Evolutionary conservation across 495 filamentous ascomycete species (phyloP).

Genomic region (Cercophora scortea): DNA sequence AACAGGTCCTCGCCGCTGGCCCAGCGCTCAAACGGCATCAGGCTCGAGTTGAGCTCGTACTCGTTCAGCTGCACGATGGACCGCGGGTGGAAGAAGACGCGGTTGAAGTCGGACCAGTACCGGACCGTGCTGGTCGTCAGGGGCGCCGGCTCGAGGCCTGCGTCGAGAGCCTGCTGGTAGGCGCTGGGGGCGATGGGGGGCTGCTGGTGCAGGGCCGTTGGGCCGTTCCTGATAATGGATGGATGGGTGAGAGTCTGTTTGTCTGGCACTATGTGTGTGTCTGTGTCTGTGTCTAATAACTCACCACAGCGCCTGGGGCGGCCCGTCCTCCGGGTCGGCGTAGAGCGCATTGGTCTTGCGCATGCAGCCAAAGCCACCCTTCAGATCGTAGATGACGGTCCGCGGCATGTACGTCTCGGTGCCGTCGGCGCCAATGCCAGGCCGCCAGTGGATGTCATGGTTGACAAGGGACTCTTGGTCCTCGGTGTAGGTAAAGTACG

Average conservation of each 20-base stretch:
- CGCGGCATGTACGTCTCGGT: slow-evolving; percentile 88
- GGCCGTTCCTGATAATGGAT: slow-evolving; percentile 51
- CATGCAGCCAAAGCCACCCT: slow-evolving; percentile 82
- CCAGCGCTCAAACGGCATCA: slow-evolving; percentile 82
- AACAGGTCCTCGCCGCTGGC: slow-evolving; percentile 78
- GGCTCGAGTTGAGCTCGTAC: slow-evolving; percentile 66
- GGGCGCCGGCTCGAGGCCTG: slow-evolving; percentile 51
- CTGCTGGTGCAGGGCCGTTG: slow-evolving; percentile 58
- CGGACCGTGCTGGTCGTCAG: slow-evolving; percentile 65
- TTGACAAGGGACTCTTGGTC: slow-evolving; percentile 64
- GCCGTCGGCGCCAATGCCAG: slow-evolving; percentile 74
- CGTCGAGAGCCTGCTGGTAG: slow-evolving; percentile 73
- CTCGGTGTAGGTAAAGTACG: slow-evolving; percentile 86
- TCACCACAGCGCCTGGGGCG: slow-evolving; percentile 53
- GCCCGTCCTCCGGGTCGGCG: slow-evolving; percentile 45
- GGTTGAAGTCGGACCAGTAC: slow-evolving; percentile 94
- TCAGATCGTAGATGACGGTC: slow-evolving; percentile 90
- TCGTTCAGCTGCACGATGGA: slow-evolving; percentile 86
- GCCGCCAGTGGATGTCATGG: slow-evolving; percentile 87
- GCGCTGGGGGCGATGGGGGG: slow-evolving; percentile 56
- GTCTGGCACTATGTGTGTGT: neutral
- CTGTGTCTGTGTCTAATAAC: slow-evolving; percentile 10
- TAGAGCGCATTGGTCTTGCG: slow-evolving; percentile 85
- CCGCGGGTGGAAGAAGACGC: slow-evolving; percentile 83
- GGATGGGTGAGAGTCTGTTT: too few species aligned